Percentiles rank a stretch among this genome's conserved stretches.
Conservation (phyloP, 1,139 yeast species). For the Debaryomyces coudertii region DNA sequence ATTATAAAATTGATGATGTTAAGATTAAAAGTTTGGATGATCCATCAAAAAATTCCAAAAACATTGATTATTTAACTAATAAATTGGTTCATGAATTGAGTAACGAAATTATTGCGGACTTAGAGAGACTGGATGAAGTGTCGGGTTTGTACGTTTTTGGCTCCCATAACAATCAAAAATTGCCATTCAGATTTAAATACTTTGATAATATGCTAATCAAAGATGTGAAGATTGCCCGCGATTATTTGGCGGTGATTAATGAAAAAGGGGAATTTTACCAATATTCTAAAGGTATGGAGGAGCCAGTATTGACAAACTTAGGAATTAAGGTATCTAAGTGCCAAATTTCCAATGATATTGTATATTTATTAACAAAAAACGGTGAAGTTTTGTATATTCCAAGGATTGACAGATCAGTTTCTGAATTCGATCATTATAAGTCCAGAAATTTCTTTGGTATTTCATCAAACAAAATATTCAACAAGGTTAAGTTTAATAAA, state of each 20-base stretch:
- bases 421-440: conserved; percentile 20
- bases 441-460: conserved; percentile 32
- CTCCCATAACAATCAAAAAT: conserved; percentile 37
- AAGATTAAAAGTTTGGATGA: conserved; percentile 30
- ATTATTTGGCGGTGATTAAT: conserved; percentile 62
- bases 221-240: conserved; percentile 57
- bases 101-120: conserved; percentile 23
- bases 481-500: conserved; percentile 14
- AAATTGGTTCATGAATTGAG: conserved; percentile 37
- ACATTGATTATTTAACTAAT: conserved; percentile 26
- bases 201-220: conserved; percentile 66
- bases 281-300: conserved; percentile 52
- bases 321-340: conserved; percentile 55
- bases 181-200: conserved; percentile 62
- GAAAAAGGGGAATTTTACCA: conserved; percentile 75
- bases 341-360: conserved; percentile 53
- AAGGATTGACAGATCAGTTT: conserved; percentile 21
- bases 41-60: conserved; percentile 33
- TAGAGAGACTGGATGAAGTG: conserved; percentile 29
- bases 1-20: conserved; percentile 35
- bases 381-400: conserved; percentile 60
- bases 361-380: conserved; percentile 60
- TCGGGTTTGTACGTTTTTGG: conserved; percentile 48
- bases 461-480: conserved; percentile 13
- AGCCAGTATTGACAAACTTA: conserved; percentile 30